Evolutionary conservation across 2,329 filamentous ascomycete genomes (phyloP).

Genomic region (Talaromyces piceae): DNA sequence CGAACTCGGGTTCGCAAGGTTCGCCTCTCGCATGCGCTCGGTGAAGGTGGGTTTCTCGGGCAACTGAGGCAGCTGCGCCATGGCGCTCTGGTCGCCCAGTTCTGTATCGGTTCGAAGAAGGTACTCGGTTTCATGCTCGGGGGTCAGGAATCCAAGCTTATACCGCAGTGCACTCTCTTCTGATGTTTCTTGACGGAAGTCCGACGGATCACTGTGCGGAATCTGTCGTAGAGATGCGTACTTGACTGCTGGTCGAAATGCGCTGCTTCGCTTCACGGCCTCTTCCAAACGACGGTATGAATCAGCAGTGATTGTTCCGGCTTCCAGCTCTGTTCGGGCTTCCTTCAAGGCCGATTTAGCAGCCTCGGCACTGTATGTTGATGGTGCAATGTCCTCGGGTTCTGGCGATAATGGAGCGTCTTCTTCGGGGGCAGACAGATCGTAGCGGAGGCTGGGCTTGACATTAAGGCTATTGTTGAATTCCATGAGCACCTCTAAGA

Average conservation of each 20-base stretch:
- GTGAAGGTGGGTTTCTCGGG: conserved; percentile 37
- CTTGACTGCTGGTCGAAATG: conserved; percentile 30
- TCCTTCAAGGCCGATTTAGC: conserved; percentile 32
- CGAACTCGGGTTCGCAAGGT: conserved; percentile 72
- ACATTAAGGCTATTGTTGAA: conserved; percentile 80
- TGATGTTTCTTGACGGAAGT: conserved; percentile 13
- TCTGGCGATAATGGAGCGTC: conserved; percentile 39
- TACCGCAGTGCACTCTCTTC: conserved; percentile 17
- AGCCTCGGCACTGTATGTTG: conserved; percentile 23
- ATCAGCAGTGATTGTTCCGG: conserved; percentile 27
- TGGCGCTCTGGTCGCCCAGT: conserved; percentile 38
- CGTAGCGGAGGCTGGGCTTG: conserved; percentile 64
- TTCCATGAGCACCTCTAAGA: conserved; percentile 82
- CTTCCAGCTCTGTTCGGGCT: conserved; percentile 30
- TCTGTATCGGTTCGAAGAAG: conserved; percentile 36
- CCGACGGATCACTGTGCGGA: conserved; percentile 17
- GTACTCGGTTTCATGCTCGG: conserved; percentile 38
- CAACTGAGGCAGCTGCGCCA: conserved; percentile 42
- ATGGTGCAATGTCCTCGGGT: conserved; percentile 28
- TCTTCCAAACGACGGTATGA: conserved; percentile 34
- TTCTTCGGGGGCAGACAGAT: conserved; percentile 47
- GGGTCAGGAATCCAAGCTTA: conserved; percentile 37
- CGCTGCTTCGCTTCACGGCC: conserved; percentile 29
- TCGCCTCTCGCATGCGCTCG: conserved; percentile 48
- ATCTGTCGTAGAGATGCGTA: conserved; percentile 27